A percentile compares a stretch with the other conserved stretches of the same genome.
phyloP scores from a whole-genome alignment of 352 stramenopile genomes.

The Globisporangium okanoganense region DNA sequence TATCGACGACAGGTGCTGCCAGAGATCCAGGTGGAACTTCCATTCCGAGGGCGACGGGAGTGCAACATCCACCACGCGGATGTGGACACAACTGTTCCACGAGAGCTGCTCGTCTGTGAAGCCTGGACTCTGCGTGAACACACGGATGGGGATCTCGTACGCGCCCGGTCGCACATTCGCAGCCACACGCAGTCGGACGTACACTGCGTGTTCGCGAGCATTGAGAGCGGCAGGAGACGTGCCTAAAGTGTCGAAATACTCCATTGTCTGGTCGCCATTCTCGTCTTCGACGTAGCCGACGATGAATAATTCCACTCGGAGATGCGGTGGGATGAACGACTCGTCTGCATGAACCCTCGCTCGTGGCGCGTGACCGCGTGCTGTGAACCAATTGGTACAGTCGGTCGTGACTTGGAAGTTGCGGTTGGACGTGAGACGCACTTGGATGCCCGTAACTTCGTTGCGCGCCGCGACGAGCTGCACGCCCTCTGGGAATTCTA shows the following conservation, averaged over 20 bases:
- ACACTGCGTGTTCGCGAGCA: slow-evolving; percentile 45
- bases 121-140: slow-evolving; percentile 63
- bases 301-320: slow-evolving; percentile 51
- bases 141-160: slow-evolving; percentile 61
- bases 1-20: slow-evolving; percentile 68
- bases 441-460: slow-evolving; percentile 53
- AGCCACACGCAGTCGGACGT: slow-evolving; percentile 47
- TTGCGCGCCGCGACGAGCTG: slow-evolving; percentile 44
- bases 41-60: slow-evolving; percentile 46
- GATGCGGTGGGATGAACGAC: slow-evolving; percentile 42
- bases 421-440: slow-evolving; percentile 52
- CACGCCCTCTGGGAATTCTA: slow-evolving; percentile 34
- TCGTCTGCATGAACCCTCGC: slow-evolving; percentile 50
- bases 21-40: slow-evolving; percentile 72
- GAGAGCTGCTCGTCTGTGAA: slow-evolving; percentile 66
- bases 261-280: slow-evolving; percentile 47
- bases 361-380: slow-evolving; percentile 53
- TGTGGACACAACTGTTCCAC: slow-evolving; percentile 50
- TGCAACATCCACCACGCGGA: slow-evolving; percentile 49
- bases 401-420: slow-evolving; percentile 52
- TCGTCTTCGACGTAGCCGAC: slow-evolving; percentile 66
- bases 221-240: slow-evolving; percentile 22
- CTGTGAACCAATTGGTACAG: slow-evolving; percentile 49
- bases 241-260: slow-evolving; percentile 42
- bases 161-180: slow-evolving; percentile 28